A percentile compares a stretch with the other conserved stretches of the same genome.
Evolutionary conservation across 2,329 filamentous ascomycete genomes (phyloP).

Genomic region (Fusarium sp.): DNA sequence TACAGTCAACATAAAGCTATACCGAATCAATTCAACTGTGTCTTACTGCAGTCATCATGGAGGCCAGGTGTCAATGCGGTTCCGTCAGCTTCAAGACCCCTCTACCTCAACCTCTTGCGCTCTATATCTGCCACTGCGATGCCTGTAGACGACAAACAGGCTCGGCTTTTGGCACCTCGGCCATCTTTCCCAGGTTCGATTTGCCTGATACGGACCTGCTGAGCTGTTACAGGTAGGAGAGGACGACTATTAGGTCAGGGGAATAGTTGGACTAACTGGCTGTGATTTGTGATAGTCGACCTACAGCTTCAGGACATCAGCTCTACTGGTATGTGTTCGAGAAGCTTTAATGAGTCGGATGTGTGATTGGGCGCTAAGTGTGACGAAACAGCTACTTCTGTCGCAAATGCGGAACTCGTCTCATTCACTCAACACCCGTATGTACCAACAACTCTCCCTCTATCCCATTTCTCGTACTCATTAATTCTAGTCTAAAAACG

Average conservation of each 20-base stretch:
- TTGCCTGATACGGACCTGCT: constrained; percentile 66
- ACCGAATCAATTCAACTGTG: background rate
- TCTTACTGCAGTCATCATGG: constrained; percentile 58
- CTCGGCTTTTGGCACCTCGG: constrained; percentile 77
- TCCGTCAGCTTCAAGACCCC: constrained; percentile 75
- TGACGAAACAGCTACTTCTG: constrained; percentile 71
- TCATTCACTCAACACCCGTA: constrained; percentile 74
- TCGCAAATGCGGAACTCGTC: constrained; percentile 74
- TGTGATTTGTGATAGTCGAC: constrained; percentile 60
- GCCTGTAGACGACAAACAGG: constrained; percentile 76
- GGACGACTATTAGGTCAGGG: background rate
- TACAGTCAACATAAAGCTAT: background rate
- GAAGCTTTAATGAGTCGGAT: background rate
- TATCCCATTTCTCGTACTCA: constrained; percentile 16
- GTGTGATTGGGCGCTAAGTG: constrained; percentile 15
- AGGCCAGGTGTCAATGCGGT: constrained; percentile 76
- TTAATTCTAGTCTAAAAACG: constrained; percentile 64
- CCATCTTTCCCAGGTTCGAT: constrained; percentile 77
- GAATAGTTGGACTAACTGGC: constrained; percentile 14
- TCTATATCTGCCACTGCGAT: constrained; percentile 80
- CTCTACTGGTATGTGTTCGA: constrained; percentile 67
- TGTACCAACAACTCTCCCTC: constrained; percentile 40
- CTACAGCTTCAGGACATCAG: constrained; percentile 69
- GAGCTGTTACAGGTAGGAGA: constrained; percentile 65
- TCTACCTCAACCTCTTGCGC: constrained; percentile 69